phyloP scores from a whole-genome alignment of 257 asterid genomes.

The Solanum sparsipilum region DNA sequence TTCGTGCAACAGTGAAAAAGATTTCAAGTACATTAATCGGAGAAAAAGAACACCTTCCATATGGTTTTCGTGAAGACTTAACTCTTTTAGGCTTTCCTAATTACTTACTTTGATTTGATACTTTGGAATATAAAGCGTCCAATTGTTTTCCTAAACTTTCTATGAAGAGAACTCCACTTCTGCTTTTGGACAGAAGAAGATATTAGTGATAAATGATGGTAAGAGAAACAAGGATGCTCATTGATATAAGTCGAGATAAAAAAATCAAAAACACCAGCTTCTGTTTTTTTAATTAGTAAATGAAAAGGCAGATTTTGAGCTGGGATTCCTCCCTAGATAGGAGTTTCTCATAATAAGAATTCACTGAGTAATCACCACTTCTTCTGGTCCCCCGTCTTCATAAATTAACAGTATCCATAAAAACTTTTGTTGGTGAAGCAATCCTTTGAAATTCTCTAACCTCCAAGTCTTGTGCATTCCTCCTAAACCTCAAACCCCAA shows the following conservation, averaged over 20 bases:
- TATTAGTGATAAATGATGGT: background rate
- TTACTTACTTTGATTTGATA: background rate
- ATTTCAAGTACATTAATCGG: background rate
- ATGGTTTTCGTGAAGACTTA: background rate
- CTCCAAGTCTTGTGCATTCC: background rate
- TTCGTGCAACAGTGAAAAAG: background rate
- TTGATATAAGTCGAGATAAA: background rate
- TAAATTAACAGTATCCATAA: background rate
- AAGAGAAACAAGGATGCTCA: background rate
- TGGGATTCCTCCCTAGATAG: background rate
- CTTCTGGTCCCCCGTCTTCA: background rate
- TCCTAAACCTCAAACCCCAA: background rate
- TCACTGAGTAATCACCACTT: background rate
- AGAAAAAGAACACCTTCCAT: background rate
- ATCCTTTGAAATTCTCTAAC: background rate
- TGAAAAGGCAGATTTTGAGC: background rate
- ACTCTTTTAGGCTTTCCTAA: background rate
- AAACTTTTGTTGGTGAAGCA: background rate
- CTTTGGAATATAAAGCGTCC: background rate
- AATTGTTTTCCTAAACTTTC: background rate
- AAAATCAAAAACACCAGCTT: background rate
- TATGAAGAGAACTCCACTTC: background rate
- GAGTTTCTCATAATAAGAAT: background rate
- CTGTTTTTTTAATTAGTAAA: background rate
- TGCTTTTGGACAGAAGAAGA: background rate